phyloP scores from a whole-genome alignment of 2,329 filamentous ascomycete species.

The Cytospora piceicola region DNA sequence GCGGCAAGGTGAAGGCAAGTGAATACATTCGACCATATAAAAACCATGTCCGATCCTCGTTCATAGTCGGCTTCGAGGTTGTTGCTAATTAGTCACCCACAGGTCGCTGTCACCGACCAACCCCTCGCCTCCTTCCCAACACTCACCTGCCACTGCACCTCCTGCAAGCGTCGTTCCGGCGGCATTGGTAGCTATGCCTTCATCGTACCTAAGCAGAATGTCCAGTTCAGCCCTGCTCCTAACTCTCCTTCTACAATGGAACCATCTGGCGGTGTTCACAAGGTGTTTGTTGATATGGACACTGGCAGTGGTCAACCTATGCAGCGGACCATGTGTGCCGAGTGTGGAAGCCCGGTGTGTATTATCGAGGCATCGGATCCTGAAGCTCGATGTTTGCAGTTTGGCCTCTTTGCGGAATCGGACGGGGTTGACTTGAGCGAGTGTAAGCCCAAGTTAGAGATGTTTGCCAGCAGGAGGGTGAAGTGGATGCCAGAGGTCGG shows the following conservation, averaged over 20 bases:
- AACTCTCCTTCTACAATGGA: background rate
- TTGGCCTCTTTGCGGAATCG: slow-evolving; percentile 23
- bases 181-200: slow-evolving; percentile 29
- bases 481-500: slow-evolving; percentile 27
- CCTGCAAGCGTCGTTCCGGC: slow-evolving; percentile 27
- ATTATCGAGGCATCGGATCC: slow-evolving; percentile 21
- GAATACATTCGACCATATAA: background rate
- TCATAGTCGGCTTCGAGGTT: background rate
- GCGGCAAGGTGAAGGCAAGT: slow-evolving; percentile 27
- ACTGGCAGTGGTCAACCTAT: slow-evolving; percentile 27
- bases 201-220: slow-evolving; percentile 24
- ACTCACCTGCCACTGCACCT: slow-evolving; percentile 28
- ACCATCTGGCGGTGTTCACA: slow-evolving; percentile 13
- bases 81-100: background rate
- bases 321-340: slow-evolving; percentile 29
- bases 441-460: slow-evolving; percentile 19
- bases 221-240: slow-evolving; percentile 16
- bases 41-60: background rate
- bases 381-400: slow-evolving; percentile 25
- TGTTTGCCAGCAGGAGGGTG: slow-evolving; percentile 25
- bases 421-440: slow-evolving; percentile 13
- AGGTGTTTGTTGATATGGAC: slow-evolving; percentile 20
- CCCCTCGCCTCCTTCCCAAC: slow-evolving; percentile 20
- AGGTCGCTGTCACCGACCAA: slow-evolving; percentile 27
- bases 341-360: slow-evolving; percentile 28